A percentile compares a stretch with the other conserved stretches of the same genome.
Evolutionary conservation across 1,139 yeast genomes (phyloP).

Genomic region (Magnusiomyces sp.): DNA sequence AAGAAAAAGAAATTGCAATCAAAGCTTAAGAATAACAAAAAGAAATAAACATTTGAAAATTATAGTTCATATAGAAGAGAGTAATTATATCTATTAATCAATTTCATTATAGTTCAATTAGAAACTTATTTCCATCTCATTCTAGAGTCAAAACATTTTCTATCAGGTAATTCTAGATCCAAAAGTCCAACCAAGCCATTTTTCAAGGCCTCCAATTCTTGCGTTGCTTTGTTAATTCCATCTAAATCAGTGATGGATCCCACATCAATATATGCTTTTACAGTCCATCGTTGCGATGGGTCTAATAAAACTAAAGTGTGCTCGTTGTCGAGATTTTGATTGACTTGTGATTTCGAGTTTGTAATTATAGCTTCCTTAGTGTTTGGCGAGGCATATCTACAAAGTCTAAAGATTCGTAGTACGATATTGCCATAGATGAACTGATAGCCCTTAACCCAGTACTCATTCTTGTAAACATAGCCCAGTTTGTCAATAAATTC

Average conservation of each 20-base stretch:
- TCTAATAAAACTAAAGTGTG: constrained; percentile 40
- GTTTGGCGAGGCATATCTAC: constrained; percentile 3
- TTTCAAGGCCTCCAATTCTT: constrained; percentile 53
- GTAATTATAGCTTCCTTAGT: constrained; percentile 16
- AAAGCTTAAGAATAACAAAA: constrained; percentile 46
- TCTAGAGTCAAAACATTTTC: constrained; percentile 74
- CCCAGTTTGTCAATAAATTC: constrained; percentile 58
- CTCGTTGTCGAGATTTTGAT: constrained; percentile 15
- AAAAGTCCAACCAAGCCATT: constrained; percentile 59
- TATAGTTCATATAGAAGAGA: constrained; percentile 6
- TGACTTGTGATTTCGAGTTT: constrained; percentile 18
- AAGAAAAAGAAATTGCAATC: constrained; percentile 72
- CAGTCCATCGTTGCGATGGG: constrained; percentile 47
- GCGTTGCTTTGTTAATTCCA: constrained; percentile 54
- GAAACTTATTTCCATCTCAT: constrained; percentile 25
- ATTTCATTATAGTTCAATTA: neutral
- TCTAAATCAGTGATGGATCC: constrained; percentile 71
- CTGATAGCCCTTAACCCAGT: constrained; percentile 56
- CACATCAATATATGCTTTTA: constrained; percentile 63
- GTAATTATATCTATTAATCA: neutral
- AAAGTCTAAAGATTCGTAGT: constrained; percentile 46
- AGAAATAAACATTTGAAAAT: constrained; percentile 20
- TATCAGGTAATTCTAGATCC: constrained; percentile 63
- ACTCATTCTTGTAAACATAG: constrained; percentile 57
- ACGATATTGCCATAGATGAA: constrained; percentile 58